Evolutionary conservation across 805 yeast genomes (phyloP).

Genomic region (Hanseniaspora taiwanica): DNA sequence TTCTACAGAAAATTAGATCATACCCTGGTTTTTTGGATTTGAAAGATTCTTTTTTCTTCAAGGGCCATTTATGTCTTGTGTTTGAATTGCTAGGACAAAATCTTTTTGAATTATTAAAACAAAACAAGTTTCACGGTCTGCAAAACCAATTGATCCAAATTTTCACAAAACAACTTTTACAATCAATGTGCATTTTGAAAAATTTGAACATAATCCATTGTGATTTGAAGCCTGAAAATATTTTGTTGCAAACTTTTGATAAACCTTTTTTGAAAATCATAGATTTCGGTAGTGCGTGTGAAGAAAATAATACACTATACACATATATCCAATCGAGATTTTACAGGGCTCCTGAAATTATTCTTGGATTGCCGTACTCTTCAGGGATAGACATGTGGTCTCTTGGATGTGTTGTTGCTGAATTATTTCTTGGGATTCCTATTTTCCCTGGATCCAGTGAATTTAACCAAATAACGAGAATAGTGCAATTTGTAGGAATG

Average conservation of each 20-base stretch:
- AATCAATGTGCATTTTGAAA: conserved; percentile 68
- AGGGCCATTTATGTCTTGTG: conserved; percentile 83
- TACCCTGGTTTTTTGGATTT: conserved; percentile 65
- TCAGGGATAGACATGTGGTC: conserved; percentile 97
- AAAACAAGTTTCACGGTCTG: conserved; percentile 86
- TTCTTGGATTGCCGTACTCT: conserved; percentile 83
- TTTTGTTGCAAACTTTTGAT: conserved; percentile 54
- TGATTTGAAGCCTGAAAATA: conserved; percentile 94
- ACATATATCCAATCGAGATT: conserved; percentile 88
- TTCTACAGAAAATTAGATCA: conserved; percentile 68
- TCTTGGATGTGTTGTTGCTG: conserved; percentile 84
- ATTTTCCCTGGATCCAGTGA: conserved; percentile 92
- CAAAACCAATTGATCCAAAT: conserved; percentile 65
- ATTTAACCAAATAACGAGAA: conserved; percentile 76
- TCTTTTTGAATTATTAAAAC: conserved; percentile 79
- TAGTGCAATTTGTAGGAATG: conserved; percentile 53
- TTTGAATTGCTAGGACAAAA: conserved; percentile 83
- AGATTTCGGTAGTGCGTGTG: conserved; percentile 94
- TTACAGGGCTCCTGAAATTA: conserved; percentile 89
- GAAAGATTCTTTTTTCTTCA: conserved; percentile 82
- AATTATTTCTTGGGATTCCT: conserved; percentile 81
- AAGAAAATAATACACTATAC: conserved; percentile 76
- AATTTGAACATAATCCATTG: conserved; percentile 83
- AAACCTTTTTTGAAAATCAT: conserved; percentile 81
- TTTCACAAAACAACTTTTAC: conserved; percentile 70